These are phyloP conservation scores for Puccinia coronata DNA, from an alignment of 1,284 basidiomycete genomes.

Conservation along the genomic window DNA sequence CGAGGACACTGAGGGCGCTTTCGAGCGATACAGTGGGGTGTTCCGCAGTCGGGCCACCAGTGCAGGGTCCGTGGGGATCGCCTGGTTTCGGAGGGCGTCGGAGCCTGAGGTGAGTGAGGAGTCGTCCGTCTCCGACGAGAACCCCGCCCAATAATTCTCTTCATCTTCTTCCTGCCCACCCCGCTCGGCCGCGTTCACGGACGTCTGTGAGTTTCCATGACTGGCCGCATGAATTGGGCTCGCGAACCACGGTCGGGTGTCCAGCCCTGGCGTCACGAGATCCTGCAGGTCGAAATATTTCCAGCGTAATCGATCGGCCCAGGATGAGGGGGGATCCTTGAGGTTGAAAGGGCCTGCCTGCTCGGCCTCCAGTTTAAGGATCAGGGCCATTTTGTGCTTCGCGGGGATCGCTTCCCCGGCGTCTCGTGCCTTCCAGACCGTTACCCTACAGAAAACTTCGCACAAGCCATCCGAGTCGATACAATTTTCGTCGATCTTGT, in stretches of 20 bases:
- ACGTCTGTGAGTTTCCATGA: neutral
- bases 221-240: neutral
- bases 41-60: neutral
- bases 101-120: neutral
- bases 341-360: neutral
- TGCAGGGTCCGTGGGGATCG: neutral
- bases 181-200: too few relatives aligned
- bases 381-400: slow-evolving; percentile 4
- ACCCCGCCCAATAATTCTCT: slow-evolving; percentile 8
- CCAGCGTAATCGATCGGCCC: neutral
- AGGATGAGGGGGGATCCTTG: neutral
- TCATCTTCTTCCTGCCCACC: neutral
- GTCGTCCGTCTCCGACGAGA: neutral
- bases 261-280: slow-evolving; percentile 3
- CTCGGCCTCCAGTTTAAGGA: neutral
- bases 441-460: slow-evolving; percentile 9
- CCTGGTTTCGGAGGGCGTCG: too few relatives aligned
- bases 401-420: neutral
- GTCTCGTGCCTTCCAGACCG: neutral
- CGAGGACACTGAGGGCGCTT: slow-evolving; percentile 1
- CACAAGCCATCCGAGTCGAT: slow-evolving; percentile 1
- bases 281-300: slow-evolving; percentile 29
- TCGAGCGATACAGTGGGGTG: slow-evolving; percentile 5
- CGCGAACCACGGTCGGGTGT: slow-evolving; percentile 7
- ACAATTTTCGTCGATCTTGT: slow-evolving; percentile 1